Percentiles rank a stretch among this genome's conserved stretches.
phyloP scores from a whole-genome alignment of 768 basidiomycete species.

The Lactifluus volemus region DNA sequence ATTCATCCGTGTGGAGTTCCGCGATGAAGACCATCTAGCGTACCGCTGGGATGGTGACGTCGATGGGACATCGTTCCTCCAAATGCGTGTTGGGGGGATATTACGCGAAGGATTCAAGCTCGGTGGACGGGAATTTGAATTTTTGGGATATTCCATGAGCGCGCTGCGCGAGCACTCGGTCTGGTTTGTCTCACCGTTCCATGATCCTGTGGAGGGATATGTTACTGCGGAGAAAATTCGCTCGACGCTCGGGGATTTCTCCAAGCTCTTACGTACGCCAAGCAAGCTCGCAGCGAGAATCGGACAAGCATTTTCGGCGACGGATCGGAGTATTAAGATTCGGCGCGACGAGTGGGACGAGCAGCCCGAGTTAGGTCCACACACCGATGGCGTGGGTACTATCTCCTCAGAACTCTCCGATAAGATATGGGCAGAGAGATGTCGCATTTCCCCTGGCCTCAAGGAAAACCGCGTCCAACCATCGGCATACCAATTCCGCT shows the following conservation, averaged over 20 bases:
- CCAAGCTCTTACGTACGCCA: slow-evolving; percentile 36
- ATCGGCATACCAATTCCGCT: slow-evolving; percentile 66
- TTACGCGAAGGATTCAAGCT: slow-evolving; percentile 60
- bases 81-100: slow-evolving; percentile 23
- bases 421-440: slow-evolving; percentile 50
- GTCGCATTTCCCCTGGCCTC: slow-evolving; percentile 26
- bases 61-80: slow-evolving; percentile 47
- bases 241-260: slow-evolving; percentile 58
- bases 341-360: slow-evolving; percentile 49
- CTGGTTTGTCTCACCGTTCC: slow-evolving; percentile 70
- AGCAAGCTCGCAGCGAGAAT: slow-evolving; percentile 80
- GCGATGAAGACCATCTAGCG: slow-evolving; percentile 69
- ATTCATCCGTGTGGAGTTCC: slow-evolving; percentile 79
- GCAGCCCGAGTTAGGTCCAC: slow-evolving; percentile 50
- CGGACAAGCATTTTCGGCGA: slow-evolving; percentile 78
- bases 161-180: slow-evolving; percentile 73
- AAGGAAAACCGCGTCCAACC: not conserved
- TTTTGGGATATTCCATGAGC: slow-evolving; percentile 75
- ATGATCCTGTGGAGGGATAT: slow-evolving; percentile 32
- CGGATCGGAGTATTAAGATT: slow-evolving; percentile 62
- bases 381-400: slow-evolving; percentile 78
- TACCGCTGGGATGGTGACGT: slow-evolving; percentile 65
- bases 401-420: slow-evolving; percentile 55
- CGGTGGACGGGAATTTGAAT: slow-evolving; percentile 65
- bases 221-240: slow-evolving; percentile 56